Conservation (phyloP, 345 rosid species). For the Cardiospermum halicacabum region DNA sequence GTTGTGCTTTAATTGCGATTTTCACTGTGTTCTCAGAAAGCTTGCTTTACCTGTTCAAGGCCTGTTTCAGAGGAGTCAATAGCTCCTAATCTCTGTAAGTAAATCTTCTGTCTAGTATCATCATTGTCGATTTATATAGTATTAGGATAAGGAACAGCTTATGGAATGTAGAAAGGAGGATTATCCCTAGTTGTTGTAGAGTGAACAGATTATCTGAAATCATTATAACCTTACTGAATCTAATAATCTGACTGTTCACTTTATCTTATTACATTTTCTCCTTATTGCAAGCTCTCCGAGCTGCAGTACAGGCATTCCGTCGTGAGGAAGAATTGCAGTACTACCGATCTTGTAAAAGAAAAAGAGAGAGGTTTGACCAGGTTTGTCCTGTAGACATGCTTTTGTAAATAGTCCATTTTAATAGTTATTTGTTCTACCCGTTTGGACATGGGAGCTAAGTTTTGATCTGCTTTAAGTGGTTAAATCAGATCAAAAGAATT, state of each 20-base stretch:
- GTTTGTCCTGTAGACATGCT: slow-evolving; percentile 27
- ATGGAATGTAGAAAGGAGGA: neutral
- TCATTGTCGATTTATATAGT: no score
- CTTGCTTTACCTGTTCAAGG: slow-evolving; percentile 65
- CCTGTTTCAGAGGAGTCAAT: slow-evolving; percentile 61
- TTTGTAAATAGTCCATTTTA: slow-evolving; percentile 10
- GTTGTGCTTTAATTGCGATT: slow-evolving; percentile 16
- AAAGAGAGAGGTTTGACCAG: slow-evolving; percentile 82
- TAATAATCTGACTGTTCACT: neutral
- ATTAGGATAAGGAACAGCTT: neutral
- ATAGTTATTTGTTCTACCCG: neutral
- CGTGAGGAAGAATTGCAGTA: slow-evolving; percentile 63
- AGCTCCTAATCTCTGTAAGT: slow-evolving; percentile 82
- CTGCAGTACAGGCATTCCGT: slow-evolving; percentile 81
- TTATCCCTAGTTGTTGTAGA: neutral
- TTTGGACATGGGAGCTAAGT: neutral
- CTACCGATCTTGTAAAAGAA: slow-evolving; percentile 63
- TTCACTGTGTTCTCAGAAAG: slow-evolving; percentile 52
- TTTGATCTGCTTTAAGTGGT: neutral
- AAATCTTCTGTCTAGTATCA: slow-evolving; percentile 7
- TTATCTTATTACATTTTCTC: neutral
- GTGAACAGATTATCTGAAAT: neutral
- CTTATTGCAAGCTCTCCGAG: slow-evolving; percentile 52
- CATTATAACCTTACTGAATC: neutral
- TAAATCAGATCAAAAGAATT: no score